A percentile compares a stretch with the other conserved stretches of the same genome.
phyloP scores from a whole-genome alignment of 345 rosid genomes.

The Linum lewisii region DNA sequence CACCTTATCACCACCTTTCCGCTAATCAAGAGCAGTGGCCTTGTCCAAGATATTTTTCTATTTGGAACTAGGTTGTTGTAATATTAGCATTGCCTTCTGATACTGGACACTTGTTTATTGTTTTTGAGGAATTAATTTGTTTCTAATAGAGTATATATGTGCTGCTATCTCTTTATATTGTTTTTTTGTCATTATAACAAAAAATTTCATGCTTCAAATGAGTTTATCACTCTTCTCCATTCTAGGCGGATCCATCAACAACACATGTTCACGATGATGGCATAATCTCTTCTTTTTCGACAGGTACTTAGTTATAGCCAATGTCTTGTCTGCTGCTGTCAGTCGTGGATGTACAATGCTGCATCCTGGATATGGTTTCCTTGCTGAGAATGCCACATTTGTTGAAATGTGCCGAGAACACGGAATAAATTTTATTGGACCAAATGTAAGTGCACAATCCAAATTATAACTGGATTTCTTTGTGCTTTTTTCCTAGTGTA shows the following conservation, averaged over 20 bases:
- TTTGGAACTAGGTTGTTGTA: no score
- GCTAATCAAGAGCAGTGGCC: no score
- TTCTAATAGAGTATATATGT: no score
- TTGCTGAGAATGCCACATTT: slow-evolving; percentile 88
- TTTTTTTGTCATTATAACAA: background rate
- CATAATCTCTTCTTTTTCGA: slow-evolving; percentile 6
- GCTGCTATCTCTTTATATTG: background rate
- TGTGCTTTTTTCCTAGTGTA: background rate
- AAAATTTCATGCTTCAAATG: background rate
- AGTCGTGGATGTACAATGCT: slow-evolving; percentile 90
- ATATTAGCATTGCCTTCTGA: no score
- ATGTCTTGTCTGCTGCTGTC: slow-evolving; percentile 89
- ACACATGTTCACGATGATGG: no score
- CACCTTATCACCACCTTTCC: no score
- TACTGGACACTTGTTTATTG: no score
- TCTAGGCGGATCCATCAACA: background rate
- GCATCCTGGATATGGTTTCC: slow-evolving; percentile 99
- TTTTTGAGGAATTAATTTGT: no score
- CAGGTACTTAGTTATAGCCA: slow-evolving; percentile 79
- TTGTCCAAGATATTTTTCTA: no score
- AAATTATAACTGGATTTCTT: background rate
- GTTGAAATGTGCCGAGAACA: slow-evolving; percentile 98
- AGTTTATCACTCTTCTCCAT: background rate
- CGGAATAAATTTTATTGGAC: slow-evolving; percentile 92
- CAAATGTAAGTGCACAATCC: slow-evolving; percentile 50